Evolutionary conservation across 169 alveolate genomes (phyloP).

Genomic region (Amoebophrya sp.): DNA sequence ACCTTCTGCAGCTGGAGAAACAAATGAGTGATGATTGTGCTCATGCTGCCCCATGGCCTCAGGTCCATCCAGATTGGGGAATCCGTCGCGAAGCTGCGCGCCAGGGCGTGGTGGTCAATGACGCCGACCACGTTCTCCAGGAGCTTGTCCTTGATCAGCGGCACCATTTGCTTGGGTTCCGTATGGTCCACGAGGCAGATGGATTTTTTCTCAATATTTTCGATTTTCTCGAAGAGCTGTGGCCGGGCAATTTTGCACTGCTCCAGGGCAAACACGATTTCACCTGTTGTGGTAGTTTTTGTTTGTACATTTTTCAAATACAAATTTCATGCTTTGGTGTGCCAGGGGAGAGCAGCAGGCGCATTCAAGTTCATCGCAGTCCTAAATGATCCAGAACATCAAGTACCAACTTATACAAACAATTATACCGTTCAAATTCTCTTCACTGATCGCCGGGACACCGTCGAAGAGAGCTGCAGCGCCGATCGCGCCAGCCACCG

Average conservation of each 20-base stretch:
- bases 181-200: constrained; percentile 19
- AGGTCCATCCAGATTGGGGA: neutral
- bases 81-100: neutral
- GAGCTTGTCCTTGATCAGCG: neutral
- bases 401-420: no score
- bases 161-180: constrained; percentile 4
- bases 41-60: neutral
- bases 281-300: neutral
- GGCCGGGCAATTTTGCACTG: neutral
- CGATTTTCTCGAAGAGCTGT: neutral
- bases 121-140: neutral
- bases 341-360: no score
- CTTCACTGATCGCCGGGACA: neutral
- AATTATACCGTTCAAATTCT: neutral
- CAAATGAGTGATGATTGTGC: neutral
- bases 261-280: neutral
- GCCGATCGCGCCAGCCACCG: neutral
- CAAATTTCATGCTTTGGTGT: neutral
- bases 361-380: no score
- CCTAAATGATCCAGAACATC: no score
- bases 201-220: neutral
- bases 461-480: neutral
- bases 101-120: constrained; percentile 9
- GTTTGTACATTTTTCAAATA: no score
- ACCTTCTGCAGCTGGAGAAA: neutral